phyloP scores from a whole-genome alignment of 225 moss, liverwort and hornwort genomes.

The Lunularia cruciata region DNA sequence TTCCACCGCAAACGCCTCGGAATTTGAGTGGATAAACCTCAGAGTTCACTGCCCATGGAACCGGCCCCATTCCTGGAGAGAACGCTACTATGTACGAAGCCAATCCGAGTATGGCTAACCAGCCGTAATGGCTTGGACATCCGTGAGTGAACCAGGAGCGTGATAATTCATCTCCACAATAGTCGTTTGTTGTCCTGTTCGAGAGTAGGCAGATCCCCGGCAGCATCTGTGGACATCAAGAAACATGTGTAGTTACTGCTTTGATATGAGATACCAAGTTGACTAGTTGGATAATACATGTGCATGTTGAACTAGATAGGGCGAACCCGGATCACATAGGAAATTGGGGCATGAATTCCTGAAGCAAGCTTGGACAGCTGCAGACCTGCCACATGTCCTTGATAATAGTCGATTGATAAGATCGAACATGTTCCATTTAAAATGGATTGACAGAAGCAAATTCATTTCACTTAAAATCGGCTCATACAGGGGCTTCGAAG shows the following conservation, averaged over 20 bases:
- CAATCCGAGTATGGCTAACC: conserved; percentile 68
- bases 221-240: conserved; percentile 44
- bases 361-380: too few relatives aligned
- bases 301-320: too few relatives aligned
- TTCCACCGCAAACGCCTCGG: conserved; percentile 70
- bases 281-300: too few relatives aligned
- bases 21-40: conserved; percentile 77
- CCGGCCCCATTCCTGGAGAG: conserved; percentile 94
- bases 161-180: conserved; percentile 50
- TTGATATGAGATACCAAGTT: too few relatives aligned
- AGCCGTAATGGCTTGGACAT: conserved; percentile 86
- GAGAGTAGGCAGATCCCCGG: conserved; percentile 72
- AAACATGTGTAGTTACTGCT: not conserved
- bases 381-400: too few relatives aligned
- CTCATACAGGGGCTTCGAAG: too few relatives aligned
- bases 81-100: conserved; percentile 78
- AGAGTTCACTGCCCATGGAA: conserved; percentile 87
- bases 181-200: conserved; percentile 48
- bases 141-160: conserved; percentile 79
- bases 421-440: too few relatives aligned
- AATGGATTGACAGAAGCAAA: too few relatives aligned
- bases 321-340: too few relatives aligned
- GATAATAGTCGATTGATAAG: too few relatives aligned
- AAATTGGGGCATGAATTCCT: too few relatives aligned
- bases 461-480: too few relatives aligned